Base-by-base conservation (phyloP, 2,329 filamentous ascomycete genomes). In the Fusarium solani-melongenae region DNA sequence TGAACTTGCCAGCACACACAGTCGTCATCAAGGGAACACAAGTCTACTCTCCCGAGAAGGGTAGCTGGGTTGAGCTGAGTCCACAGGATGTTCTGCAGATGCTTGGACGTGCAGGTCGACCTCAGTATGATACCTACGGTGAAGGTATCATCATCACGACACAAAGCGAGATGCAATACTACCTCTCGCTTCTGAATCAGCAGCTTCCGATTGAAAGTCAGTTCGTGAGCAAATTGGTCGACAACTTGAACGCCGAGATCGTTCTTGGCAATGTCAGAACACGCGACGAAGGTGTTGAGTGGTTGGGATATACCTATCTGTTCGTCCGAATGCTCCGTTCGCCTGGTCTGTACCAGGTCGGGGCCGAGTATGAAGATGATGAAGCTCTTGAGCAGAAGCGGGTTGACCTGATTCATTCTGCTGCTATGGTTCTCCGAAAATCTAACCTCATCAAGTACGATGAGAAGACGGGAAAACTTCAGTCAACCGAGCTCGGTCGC, bases 1-100 rank as follows among this genome's bases (percentile, higher is more conserved):
- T 99, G 80, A 99, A 99, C 83, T 85, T 99, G 80, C 96, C 96
- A 6, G 96, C 96, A 3, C 96, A 99, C 80, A 98, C 96, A 1
- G 96, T 99, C 79, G 96, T 99, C 80, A 99, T 99, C 86, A 99
- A 99, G 84, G 96, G 96, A 64, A 99, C 96, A 1, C 95, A 98
- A 80, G 93, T 99, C 22, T 99, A 99, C 84, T 98, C 96, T 0
- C 96, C 96, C 0, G 96, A 99, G 81, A 98, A 98, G 86, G 96
- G 96, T 86, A 96, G 94, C 82, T 99, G 96, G 96, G 95, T 99
- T 22, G 97, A 99, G 81, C 85, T 99, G 62, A 98, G 95, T 79
- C 96, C 96, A 14, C 96, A 99, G 81, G 96, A 99, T 84, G 96
- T 99, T 38, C 87, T 99, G 59, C 96, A 99, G 82, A 99, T 99